Evolutionary conservation across 2,329 filamentous ascomycete species (phyloP), one percentile per base, ranked within the genome.

Genomic region (Fusarium setosum): DNA sequence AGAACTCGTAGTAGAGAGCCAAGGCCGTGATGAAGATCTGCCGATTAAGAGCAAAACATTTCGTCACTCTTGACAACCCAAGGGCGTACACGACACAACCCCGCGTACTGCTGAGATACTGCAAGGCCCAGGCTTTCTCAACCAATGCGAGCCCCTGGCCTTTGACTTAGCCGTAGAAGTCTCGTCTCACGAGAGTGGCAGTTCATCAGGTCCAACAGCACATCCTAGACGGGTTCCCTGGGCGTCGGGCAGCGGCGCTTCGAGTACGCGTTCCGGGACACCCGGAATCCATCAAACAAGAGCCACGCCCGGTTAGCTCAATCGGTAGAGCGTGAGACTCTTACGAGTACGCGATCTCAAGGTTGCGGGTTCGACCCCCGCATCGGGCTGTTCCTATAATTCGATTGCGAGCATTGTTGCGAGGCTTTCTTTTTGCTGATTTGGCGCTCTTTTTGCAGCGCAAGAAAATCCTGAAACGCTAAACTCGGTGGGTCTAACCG

Each of bases 321-420:
- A 69, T 70, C 67, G 67, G 65, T 88, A 88, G 86, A 88, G 86
- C 86, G 86, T 88, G 82, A 86, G 86, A 88, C 86, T 88, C 86
- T 84, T 83, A 83, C 5, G 54, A 61, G 63, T 60, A 50, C 61
- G 18, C 38, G 50, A 29, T 29, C 26, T 84, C 80, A 83, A 84
- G 82, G 81, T 80, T 84, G 81, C 80, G 82, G 82, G 84, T 86
- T 84, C 82, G 81, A 83, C 76, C 77, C 77, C 77, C 77, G 75
- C 77, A 76, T 79, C 73, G 76, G 76, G 76, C 76, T 77, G 34
- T 77, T 78, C 75, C 75, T 77, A 77, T 76, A 72, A 29, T 29
- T 9, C 26, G 26, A 29, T 29, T 29, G 26, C 26, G 26, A 29
- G 26, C 12, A 12, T n/a, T n/a, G n/a, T n/a, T 29, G 26, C 26